Evolutionary conservation across 495 filamentous ascomycete genomes (phyloP), one percentile per base, ranked within the genome.

Genomic region (Apodospora peruviana): DNA sequence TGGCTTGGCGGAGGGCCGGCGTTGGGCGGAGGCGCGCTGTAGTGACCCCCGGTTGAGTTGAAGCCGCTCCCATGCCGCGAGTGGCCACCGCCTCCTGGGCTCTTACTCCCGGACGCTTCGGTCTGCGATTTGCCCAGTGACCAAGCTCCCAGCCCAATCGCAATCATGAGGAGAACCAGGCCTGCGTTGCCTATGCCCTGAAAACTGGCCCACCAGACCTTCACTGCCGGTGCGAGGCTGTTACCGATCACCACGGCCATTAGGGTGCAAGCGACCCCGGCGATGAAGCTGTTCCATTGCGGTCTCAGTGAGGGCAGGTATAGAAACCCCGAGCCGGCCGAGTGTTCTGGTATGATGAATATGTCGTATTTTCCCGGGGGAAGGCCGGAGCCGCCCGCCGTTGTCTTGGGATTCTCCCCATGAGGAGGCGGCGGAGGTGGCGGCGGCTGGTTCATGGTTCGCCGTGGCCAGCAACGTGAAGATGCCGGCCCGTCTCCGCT

Each of bases 291-390:
- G 68, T 96, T 96, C 54, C 83, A 74, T 57, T 95, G 81, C 21
- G 88, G 83, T 59, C 85, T 78, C 23, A 98, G 65, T 0, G 88
- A 96, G 0, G 93, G 93, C 19, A 98, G 81, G 66, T 98, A 98
- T 9, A 98, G 71, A 64, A 98, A 96, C 10, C 93, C 93, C 0
- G 81, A 78, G 50, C 93, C 93, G 11, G 91, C 78, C 8, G 90
- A 90, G 60, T 96, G 88, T n/a, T 87, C 87, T 2, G 93, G 91
- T 48, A 98, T 90, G 56, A 98, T 84, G 70, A 96, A 96, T 68
- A 96, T 94, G 68, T 97, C 91, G 71, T 94, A 97, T 62, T 90
- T 90, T 23, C 90, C 88, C 0, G 81, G 68, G 0, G 88, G 90
- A 2, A 94, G 74, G 46, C 82, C 85, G 8, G 67, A 61, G 36